Evolutionary conservation across 2,329 filamentous ascomycete species (phyloP).

Genomic region (Colletotrichum musicola): DNA sequence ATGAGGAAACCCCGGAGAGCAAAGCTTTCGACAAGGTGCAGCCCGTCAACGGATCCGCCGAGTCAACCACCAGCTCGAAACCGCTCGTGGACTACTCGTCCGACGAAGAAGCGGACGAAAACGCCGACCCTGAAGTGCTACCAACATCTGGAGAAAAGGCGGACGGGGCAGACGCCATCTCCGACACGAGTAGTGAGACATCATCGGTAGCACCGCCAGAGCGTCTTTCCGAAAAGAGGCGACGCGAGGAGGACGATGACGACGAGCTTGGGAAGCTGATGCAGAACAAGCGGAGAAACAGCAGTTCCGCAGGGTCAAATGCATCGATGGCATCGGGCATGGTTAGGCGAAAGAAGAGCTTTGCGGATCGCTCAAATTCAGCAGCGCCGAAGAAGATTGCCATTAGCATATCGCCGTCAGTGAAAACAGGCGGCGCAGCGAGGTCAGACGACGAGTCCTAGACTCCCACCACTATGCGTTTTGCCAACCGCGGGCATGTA

Average conservation of each 20-base stretch:
- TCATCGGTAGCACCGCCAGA: conserved; percentile 72
- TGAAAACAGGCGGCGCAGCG: conserved; percentile 55
- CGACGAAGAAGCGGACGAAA: conserved; percentile 79
- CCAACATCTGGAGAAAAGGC: conserved; percentile 42
- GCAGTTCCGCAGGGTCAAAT: conserved; percentile 62
- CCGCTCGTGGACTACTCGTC: conserved; percentile 93
- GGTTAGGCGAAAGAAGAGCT: conserved; percentile 60
- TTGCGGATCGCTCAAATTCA: conserved; percentile 55
- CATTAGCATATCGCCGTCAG: conserved; percentile 66
- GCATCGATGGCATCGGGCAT: conserved; percentile 53
- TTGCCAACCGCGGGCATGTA: conserved; percentile 18
- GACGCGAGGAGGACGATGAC: conserved; percentile 93
- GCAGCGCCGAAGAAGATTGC: conserved; percentile 66
- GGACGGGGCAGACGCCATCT: conserved; percentile 39
- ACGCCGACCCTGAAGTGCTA: conserved; percentile 68
- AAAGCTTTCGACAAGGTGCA: conserved; percentile 49
- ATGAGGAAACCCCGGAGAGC: conserved; percentile 56
- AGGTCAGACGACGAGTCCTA: conserved; percentile 57
- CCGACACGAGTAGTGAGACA: conserved; percentile 37
- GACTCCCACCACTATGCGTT: conserved; percentile 30
- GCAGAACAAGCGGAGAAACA: conserved; percentile 72
- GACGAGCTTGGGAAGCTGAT: conserved; percentile 91
- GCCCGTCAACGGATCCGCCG: conserved; percentile 67
- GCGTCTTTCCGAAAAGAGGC: conserved; percentile 86
- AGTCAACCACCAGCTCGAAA: conserved; percentile 70